Evolutionary conservation across 2,329 filamentous ascomycete species (phyloP).

Genomic region (Penicillium sp.): DNA sequence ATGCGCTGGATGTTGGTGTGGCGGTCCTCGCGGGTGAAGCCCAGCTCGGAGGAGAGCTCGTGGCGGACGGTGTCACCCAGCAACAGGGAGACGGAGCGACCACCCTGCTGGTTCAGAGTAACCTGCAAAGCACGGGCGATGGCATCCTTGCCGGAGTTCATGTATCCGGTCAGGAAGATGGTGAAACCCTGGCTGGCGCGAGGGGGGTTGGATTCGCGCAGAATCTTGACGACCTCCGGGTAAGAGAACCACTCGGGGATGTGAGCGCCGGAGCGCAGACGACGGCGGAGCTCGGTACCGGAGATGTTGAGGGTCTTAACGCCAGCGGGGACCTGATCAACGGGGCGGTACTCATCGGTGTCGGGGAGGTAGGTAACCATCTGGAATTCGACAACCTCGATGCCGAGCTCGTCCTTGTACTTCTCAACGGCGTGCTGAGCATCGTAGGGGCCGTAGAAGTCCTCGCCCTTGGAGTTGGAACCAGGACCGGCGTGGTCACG

Average conservation of each 20-base stretch:
- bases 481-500: slow-evolving; percentile 97
- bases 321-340: slow-evolving; percentile 82
- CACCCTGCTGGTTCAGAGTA: slow-evolving; percentile 96
- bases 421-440: slow-evolving; percentile 95
- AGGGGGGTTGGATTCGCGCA: slow-evolving; percentile 92
- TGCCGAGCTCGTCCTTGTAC: slow-evolving; percentile 93
- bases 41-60: slow-evolving; percentile 91
- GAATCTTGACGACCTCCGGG: slow-evolving; percentile 93
- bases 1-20: slow-evolving; percentile 95
- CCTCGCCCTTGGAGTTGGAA: slow-evolving; percentile 94
- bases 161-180: slow-evolving; percentile 94
- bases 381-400: slow-evolving; percentile 98
- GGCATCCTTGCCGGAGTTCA: slow-evolving; percentile 95
- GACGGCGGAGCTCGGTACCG: slow-evolving; percentile 84
- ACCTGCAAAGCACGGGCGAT: slow-evolving; percentile 94
- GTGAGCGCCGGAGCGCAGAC: slow-evolving; percentile 84
- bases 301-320: slow-evolving; percentile 85
- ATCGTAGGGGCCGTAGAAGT: slow-evolving; percentile 98
- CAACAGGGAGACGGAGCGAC: slow-evolving; percentile 88
- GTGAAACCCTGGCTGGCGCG: slow-evolving; percentile 94
- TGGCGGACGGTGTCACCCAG: slow-evolving; percentile 92
- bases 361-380: slow-evolving; percentile 99
- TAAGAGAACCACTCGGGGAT: slow-evolving; percentile 99
- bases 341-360: slow-evolving; percentile 90
- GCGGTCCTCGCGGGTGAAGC: slow-evolving; percentile 90